Base-by-base conservation (phyloP, 352 stramenopile species). In the Peronosclerospora sorghi region DNA sequence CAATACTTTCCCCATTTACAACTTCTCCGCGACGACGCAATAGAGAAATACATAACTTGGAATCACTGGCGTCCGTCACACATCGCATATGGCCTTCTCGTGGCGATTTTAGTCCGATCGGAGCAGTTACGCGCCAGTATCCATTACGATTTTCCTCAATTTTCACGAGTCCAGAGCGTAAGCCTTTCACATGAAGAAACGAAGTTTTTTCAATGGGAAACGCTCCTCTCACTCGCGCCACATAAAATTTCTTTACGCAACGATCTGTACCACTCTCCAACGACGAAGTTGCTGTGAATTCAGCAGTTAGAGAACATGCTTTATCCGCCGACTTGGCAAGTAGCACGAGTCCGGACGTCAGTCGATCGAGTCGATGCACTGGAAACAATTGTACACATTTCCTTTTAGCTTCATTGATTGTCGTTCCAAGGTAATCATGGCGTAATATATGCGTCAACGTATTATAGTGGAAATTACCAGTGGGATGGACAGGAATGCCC, bases 311-410 rank as follows among this genome's bases (percentile, higher is more conserved):
- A 39, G 43, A 46, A 2, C 61, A 56, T 15, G 74, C 74, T 27
- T 62, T 77, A 10, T 50, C 44, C 2, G 57, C 5, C 1, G 58
- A 61, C 32, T 80, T 86, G 46, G 67, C 63, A 6, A 86, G 55
- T 12, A 86, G 41, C 21, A 83, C 30, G 18, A 86, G 48, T 3
- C 73, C 73, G 0, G 85, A 96, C 15, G 94, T 98, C 8, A 98
- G 59, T 41, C 88, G 73, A 73, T 98, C 94, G 12, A 98, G 58
- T 15, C 94, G 89, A 68, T 98, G 89, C 32, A 97, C 84, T 7
- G 86, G 62, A 30, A 78, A 72, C 15, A 92, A 53, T 46, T 70
- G 40, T 1, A 62, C 0, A 8, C 8, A 41, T n/a, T 56, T 32
- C 14, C 64, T 21, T 15, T 21, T 42, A 12, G 75, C 53, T 18